phyloP scores from a whole-genome alignment of 495 filamentous ascomycete genomes.

The Penicillium coprophilum region DNA sequence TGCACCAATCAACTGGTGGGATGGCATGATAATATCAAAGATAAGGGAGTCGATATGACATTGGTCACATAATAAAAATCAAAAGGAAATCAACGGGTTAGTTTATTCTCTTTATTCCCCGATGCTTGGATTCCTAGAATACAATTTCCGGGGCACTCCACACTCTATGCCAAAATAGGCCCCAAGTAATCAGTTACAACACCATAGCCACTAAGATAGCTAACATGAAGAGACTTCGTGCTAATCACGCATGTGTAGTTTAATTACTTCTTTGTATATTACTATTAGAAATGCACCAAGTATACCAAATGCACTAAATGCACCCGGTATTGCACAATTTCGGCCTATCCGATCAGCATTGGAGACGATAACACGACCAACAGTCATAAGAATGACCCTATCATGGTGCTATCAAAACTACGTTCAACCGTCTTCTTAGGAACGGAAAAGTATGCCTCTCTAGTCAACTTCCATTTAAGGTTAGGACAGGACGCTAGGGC shows the following conservation, averaged over 20 bases:
- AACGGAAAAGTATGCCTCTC: background rate
- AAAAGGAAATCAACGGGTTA: background rate
- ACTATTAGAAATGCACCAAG: background rate
- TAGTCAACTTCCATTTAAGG: constrained; percentile 10
- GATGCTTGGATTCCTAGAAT: background rate
- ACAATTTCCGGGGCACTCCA: background rate
- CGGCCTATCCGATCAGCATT: background rate
- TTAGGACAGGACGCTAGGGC: background rate
- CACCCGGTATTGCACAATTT: too few species aligned
- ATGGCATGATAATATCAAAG: background rate
- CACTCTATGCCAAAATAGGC: too few species aligned
- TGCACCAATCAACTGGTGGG: background rate
- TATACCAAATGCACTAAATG: background rate
- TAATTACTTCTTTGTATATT: too few species aligned
- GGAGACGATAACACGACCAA: constrained; percentile 1
- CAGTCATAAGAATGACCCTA: constrained; percentile 1
- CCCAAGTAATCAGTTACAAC: too few species aligned
- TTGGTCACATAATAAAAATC: background rate
- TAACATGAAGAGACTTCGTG: too few species aligned
- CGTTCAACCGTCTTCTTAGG: background rate
- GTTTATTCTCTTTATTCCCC: background rate
- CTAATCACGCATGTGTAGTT: too few species aligned
- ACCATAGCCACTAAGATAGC: too few species aligned
- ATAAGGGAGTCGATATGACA: background rate
- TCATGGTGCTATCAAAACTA: background rate